phyloP scores from a whole-genome alignment of 768 basidiomycete genomes.

The Leccinum ochraceum region DNA sequence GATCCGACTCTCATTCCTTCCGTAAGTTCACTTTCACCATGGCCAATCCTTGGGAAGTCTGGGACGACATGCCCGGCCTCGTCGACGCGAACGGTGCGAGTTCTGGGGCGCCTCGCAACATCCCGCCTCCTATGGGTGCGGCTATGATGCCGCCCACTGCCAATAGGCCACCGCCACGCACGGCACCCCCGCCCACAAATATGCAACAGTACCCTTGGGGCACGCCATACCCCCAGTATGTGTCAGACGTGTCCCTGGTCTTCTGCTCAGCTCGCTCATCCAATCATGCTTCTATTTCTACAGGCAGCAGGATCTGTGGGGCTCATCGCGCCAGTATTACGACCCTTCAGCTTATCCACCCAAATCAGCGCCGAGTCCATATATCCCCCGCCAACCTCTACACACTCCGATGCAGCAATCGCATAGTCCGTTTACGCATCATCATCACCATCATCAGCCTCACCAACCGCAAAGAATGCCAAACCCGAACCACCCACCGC shows the following conservation, averaged over 20 bases:
- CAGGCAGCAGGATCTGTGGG: constrained; percentile 18
- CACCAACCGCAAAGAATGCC: no score
- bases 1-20: background rate
- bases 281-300: constrained; percentile 9
- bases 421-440: constrained; percentile 11
- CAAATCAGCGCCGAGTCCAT: constrained; percentile 30
- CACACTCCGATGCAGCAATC: constrained; percentile 10
- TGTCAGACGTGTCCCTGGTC: background rate
- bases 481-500: no score
- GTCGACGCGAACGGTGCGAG: constrained; percentile 19
- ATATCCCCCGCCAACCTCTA: constrained; percentile 27
- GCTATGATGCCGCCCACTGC: constrained; percentile 7
- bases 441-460: constrained; percentile 4
- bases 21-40: constrained; percentile 15
- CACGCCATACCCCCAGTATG: constrained; percentile 20
- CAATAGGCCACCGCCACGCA: constrained; percentile 14
- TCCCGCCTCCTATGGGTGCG: constrained; percentile 30
- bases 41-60: constrained; percentile 14
- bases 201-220: constrained; percentile 16
- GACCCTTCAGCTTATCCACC: constrained; percentile 13
- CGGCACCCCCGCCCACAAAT: constrained; percentile 3
- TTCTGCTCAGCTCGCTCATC: constrained; percentile 1
- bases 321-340: constrained; percentile 7
- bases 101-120: constrained; percentile 9
- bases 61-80: constrained; percentile 29